Evolutionary conservation across 306 rosid genomes (phyloP).

Genomic region (Trifolium subterraneum): DNA sequence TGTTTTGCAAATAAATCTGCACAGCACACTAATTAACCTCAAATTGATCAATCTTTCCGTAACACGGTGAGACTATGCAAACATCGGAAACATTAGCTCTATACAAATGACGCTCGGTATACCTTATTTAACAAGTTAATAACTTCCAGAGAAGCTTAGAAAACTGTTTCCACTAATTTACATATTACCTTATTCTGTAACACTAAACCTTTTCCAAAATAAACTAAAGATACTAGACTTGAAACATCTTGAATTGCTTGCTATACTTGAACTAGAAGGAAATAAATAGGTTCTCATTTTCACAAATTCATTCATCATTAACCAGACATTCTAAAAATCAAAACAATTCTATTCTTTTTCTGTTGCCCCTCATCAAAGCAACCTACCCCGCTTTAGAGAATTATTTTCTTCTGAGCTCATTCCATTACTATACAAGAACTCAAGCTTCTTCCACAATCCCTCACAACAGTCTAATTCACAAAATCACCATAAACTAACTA

Average conservation of each 20-base stretch:
- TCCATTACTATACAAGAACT: not conserved
- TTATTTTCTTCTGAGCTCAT: not conserved
- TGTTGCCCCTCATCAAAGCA: not conserved
- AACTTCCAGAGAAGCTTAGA: not conserved
- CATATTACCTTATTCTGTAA: not conserved
- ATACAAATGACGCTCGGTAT: not conserved
- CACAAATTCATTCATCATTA: not conserved
- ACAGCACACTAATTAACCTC: not conserved
- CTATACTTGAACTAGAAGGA: not conserved
- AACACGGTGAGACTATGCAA: not conserved
- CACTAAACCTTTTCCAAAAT: not conserved
- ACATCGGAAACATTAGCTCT: not conserved
- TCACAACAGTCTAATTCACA: not conserved
- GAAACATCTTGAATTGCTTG: not conserved
- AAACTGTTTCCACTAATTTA: not conserved
- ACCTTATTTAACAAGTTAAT: not conserved
- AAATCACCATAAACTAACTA: not conserved
- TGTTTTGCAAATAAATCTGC: not conserved
- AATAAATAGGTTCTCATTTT: constrained; percentile 14
- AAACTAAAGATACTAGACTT: not conserved
- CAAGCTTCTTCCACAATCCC: constrained; percentile 15
- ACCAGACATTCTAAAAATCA: not conserved
- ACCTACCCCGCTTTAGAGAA: constrained; percentile 2
- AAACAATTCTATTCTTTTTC: not conserved
- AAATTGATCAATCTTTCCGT: not conserved